Base-by-base conservation (phyloP, 1,139 yeast species). In the Scheffersomyces segobiensis region DNA sequence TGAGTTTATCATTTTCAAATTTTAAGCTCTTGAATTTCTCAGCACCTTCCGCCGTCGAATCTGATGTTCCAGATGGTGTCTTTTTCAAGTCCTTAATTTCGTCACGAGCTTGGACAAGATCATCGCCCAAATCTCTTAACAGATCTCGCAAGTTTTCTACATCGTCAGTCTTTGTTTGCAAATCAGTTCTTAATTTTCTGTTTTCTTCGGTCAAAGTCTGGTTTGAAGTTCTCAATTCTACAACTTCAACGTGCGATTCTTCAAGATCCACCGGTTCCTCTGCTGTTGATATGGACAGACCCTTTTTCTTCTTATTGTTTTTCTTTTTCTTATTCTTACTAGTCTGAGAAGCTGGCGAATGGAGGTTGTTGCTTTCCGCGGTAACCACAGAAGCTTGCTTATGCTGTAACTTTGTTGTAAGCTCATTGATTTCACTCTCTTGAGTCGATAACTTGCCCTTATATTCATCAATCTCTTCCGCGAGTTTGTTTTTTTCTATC, bases 101-200 rank as follows among this genome's bases (percentile, higher is more conserved):
- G 50, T 83, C 87, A 60, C 79, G 79, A 0, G 87, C 79, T 1
- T 78, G 75, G 0, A 91, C 96, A 26, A 91, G 77, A 55, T 91
- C 96, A 65, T 89, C 84, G 0, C 97, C 97, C 21, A 92, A 81
- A 55, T 84, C 86, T 63, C 83, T 83, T 54, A 92, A 72, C 89
- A 87, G 89, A 59, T 91, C 97, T 62, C 88, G 82, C 56, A 89
- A 79, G 54, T 75, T 77, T 49, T 84, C 88, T 22, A 86, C 75
- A 62, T 87, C 90, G 54, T 86, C 88, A 8, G 64, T 60, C 59
- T 80, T 81, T 42, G 68, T 59, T 47, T 67, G 64, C 46, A 75
- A 62, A 7, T 69, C 70, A 3, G 64, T 52, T 53, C 67, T 71
- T 53, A 66, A 56, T 12, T 58, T 54, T 52, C 63, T 60, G 60